Evolutionary conservation across 2,329 filamentous ascomycete species (phyloP), one percentile per base, ranked within the genome.

Genomic region (Exophiala sideris): DNA sequence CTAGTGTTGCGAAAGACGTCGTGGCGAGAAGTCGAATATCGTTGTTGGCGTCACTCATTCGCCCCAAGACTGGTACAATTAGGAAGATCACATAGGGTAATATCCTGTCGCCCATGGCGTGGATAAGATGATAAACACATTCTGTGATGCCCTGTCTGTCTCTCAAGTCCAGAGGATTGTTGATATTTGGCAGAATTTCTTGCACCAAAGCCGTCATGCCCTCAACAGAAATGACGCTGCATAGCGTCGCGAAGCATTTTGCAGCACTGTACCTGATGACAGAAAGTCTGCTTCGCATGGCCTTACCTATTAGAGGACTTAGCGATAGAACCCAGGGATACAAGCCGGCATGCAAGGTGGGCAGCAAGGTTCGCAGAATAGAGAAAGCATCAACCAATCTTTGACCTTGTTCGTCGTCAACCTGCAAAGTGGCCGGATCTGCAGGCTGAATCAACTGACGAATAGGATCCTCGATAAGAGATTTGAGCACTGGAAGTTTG

Each of bases 1-100:
- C 94, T 6, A 99, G 78, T 0, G 94, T 97, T 2, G 94, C 94
- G 67, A 99, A 99, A 1, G 94, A 95, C 0, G 94, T 99, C 0
- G 94, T 99, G 3, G 94, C 91, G 51, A 99, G 87, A 5, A 97
- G 80, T 50, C 94, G 87, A 50, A 99, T 88, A 67, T 97, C 94
- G 60, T 95, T 92, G 68, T 99, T 92, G 0, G 92, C 95, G 70
- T 99, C 94, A 68, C 94, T 97, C 94, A 99, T 99, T 41, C 94
- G 86, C 50, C 94, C 94, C 47, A 99, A 80, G 3, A 99, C 94
- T 11, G 94, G 94, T 10, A 97, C 95, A 55, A 99, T 95, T 61
- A 99, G 83, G 83, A 99, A 99, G 65, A 99, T 96, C 59, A 99
- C 94, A 66, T 99, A 99, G 2, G 95, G 94, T 29, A 99, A 74